phyloP scores from a whole-genome alignment of 1,284 basidiomycete genomes.

The Cryptococcus amylolentus region DNA sequence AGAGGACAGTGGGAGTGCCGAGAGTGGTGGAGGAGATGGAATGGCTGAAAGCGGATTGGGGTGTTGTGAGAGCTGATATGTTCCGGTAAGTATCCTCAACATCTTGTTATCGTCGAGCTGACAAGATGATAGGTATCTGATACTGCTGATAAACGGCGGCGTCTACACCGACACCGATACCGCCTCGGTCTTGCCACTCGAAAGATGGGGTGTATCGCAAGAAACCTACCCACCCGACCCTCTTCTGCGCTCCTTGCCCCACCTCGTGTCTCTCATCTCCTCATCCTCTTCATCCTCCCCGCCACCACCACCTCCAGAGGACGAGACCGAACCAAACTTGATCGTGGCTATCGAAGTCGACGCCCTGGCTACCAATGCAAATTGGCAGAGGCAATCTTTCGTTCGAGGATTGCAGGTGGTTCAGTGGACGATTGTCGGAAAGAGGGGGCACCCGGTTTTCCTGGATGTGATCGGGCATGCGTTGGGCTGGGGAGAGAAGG shows the following conservation, averaged over 20 bases:
- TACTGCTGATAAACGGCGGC: conserved; percentile 29
- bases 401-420: conserved; percentile 26
- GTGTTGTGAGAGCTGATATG: conserved; percentile 24
- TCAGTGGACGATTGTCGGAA: conserved; percentile 33
- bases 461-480: conserved; percentile 28
- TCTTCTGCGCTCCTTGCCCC: neutral
- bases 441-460: conserved; percentile 29
- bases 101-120: neutral
- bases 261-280: conserved; percentile 13
- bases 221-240: neutral
- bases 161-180: conserved; percentile 38
- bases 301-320: neutral
- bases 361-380: neutral
- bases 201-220: conserved; percentile 17
- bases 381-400: conserved; percentile 21
- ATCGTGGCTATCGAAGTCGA: conserved; percentile 25
- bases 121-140: conserved; percentile 19
- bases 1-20: neutral
- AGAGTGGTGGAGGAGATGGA: conserved; percentile 12
- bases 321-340: conserved; percentile 10
- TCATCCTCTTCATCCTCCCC: neutral
- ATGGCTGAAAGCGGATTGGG: conserved; percentile 9
- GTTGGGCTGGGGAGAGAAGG: conserved; percentile 13
- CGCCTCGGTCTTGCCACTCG: conserved; percentile 20
- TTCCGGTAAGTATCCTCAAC: conserved; percentile 20